Conservation (phyloP, 768 basidiomycete genomes). For the Tricholoma matsutake region DNA sequence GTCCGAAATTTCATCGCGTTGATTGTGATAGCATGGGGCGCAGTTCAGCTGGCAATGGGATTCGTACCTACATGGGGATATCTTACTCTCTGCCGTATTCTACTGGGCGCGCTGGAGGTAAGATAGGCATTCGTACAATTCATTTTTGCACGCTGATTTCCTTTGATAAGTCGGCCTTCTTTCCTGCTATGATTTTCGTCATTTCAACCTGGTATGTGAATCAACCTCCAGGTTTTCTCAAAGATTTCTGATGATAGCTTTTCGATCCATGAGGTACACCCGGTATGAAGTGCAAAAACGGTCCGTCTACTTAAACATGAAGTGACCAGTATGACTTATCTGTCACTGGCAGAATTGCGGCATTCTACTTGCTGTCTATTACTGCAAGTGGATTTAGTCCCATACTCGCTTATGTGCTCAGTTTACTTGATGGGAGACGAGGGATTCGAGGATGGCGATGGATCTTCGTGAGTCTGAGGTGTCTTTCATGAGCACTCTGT, state of each 20-base stretch:
- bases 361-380: slow-evolving; percentile 39
- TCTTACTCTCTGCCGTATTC: slow-evolving; percentile 38
- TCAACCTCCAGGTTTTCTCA: not conserved
- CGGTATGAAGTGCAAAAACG: slow-evolving; percentile 46
- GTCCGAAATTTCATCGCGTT: slow-evolving; percentile 44
- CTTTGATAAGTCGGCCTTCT: slow-evolving; percentile 38
- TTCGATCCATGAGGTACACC: slow-evolving; percentile 34
- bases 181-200: slow-evolving; percentile 44
- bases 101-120: slow-evolving; percentile 45
- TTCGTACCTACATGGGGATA: slow-evolving; percentile 40
- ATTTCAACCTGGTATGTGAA: slow-evolving; percentile 41
- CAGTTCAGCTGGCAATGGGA: slow-evolving; percentile 43
- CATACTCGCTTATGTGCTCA: slow-evolving; percentile 41
- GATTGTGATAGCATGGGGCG: slow-evolving; percentile 40
- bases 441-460: slow-evolving; percentile 46
- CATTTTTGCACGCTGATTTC: not conserved
- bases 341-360: slow-evolving; percentile 28
- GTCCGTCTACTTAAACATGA: slow-evolving; percentile 18
- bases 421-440: slow-evolving; percentile 36
- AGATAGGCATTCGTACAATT: slow-evolving; percentile 1
- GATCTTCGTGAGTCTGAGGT: slow-evolving; percentile 39
- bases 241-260: not conserved
- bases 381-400: slow-evolving; percentile 40
- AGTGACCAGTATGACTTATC: not conserved
- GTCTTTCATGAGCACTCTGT: not conserved